phyloP scores from a whole-genome alignment of 495 filamentous ascomycete species.

The Neurospora sp. region DNA sequence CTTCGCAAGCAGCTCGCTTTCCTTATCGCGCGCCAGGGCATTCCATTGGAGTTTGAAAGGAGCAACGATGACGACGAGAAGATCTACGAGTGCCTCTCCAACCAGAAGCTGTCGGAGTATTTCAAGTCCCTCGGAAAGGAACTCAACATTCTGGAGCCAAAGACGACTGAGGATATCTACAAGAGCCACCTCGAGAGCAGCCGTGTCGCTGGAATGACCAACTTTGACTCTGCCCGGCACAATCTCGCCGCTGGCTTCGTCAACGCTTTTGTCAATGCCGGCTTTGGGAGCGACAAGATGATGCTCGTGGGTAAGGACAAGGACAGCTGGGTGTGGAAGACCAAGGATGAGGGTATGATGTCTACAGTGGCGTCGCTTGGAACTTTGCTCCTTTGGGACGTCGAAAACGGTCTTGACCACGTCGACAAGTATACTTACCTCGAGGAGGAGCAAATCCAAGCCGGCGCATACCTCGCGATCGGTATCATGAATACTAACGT shows the following conservation, averaged over 20 bases:
- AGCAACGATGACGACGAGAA: constrained; percentile 48
- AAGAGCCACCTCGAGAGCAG: constrained; percentile 97
- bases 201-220: constrained; percentile 81
- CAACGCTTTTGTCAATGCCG: constrained; percentile 92
- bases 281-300: constrained; percentile 92
- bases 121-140: constrained; percentile 93
- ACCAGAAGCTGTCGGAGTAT: constrained; percentile 76
- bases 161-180: constrained; percentile 97
- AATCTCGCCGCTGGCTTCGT: constrained; percentile 95
- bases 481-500: constrained; percentile 93
- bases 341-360: constrained; percentile 95
- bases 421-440: constrained; percentile 88
- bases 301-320: constrained; percentile 80
- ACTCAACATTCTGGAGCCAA: constrained; percentile 91
- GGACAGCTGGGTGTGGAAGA: constrained; percentile 96
- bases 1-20: constrained; percentile 93
- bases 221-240: constrained; percentile 88
- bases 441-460: constrained; percentile 74
- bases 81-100: constrained; percentile 73
- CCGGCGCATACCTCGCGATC: constrained; percentile 78
- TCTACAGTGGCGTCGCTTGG: constrained; percentile 90
- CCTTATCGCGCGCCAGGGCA: constrained; percentile 82
- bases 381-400: constrained; percentile 82
- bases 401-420: constrained; percentile 77
- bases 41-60: constrained; percentile 57